Evolutionary conservation across 208 protist species (phyloP), one percentile per base, ranked within the genome.

Genomic region (Trypanosoma theileri): DNA sequence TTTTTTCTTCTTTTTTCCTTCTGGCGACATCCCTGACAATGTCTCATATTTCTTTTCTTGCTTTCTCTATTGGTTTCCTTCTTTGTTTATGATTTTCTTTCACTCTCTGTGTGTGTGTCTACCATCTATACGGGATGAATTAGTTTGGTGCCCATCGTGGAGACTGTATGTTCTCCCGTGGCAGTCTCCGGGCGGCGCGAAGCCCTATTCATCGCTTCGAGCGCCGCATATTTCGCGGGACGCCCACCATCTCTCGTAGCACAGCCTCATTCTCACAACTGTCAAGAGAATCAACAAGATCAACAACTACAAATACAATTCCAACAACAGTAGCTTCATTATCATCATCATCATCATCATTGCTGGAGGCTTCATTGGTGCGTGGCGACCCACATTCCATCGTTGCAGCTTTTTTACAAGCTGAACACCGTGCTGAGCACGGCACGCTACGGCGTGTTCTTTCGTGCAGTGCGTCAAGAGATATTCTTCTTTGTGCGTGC

Each of bases 401-500:
- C 55, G 57, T 64, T 4, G 62, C 48, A 16, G 51, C 62, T 12
- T 63, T 75, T 68, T 56, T 75, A 64, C 50, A 14, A 4, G 40
- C 52, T 26, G 61, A 61, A 21, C 60, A 60, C 3, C 19, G 19
- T 28, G 46, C 35, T 14, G 48, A 24, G 9, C 16, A 50, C 14
- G 24, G 28, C 72, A n/a, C 6, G 16, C 11, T 66, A 55, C 53
- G 19, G 46, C 52, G 62, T 54, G n/a, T 77, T 59, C 51, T 68
- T 12, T 46, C 73, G 54, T 68, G 72, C 57, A 7, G 65, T 48
- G 26, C 31, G 4, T 66, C 77, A 21, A 53, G 75, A 19, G 71
- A 75, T 17, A 21, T 60, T 51, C 42, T 81, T 46, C 45, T 77
- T 4, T 82, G 71, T 40, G 79, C 82, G 9, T 88, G 82, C 55